These are phyloP conservation scores for Hyaloscypha hepaticicola DNA, from an alignment of 495 filamentous ascomycete species.

Conservation along the genomic window DNA sequence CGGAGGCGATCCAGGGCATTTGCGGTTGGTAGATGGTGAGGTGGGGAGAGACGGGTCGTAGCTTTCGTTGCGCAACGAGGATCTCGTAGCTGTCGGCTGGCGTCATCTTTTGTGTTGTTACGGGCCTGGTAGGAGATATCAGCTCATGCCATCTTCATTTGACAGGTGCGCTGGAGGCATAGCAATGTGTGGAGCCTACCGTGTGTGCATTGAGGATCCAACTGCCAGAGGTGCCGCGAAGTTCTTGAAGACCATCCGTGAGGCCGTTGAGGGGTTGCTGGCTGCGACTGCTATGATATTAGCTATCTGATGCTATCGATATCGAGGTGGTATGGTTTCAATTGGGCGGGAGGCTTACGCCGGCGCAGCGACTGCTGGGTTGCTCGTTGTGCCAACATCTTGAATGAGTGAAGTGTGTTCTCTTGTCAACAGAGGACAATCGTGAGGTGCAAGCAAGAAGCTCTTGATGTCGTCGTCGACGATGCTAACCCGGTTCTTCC, in stretches of 20 bases:
- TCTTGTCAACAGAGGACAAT: slow-evolving; percentile 13
- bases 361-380: slow-evolving; percentile 66
- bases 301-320: slow-evolving; percentile 42
- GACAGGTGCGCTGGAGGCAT: slow-evolving; percentile 5
- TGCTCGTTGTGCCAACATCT: slow-evolving; percentile 66
- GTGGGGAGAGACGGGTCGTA: slow-evolving; percentile 85
- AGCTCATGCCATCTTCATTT: slow-evolving; percentile 25
- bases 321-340: slow-evolving; percentile 46
- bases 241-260: slow-evolving; percentile 25
- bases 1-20: slow-evolving; percentile 79
- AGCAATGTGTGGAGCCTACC: slow-evolving; percentile 39
- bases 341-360: slow-evolving; percentile 53
- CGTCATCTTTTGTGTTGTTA: slow-evolving; percentile 59
- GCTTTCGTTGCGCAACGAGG: slow-evolving; percentile 79
- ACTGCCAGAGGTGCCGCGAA: slow-evolving; percentile 24
- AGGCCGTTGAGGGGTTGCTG: slow-evolving; percentile 23
- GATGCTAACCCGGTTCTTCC: slow-evolving; percentile 20
- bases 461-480: slow-evolving; percentile 26
- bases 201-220: slow-evolving; percentile 45
- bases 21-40: slow-evolving; percentile 84
- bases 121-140: slow-evolving; percentile 41
- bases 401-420: slow-evolving; percentile 32
- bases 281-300: slow-evolving; percentile 26
- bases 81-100: slow-evolving; percentile 61
- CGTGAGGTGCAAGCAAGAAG: slow-evolving; percentile 9